Conservation (phyloP, 2,329 filamentous ascomycete species). For the Microascus cirrosus region DNA sequence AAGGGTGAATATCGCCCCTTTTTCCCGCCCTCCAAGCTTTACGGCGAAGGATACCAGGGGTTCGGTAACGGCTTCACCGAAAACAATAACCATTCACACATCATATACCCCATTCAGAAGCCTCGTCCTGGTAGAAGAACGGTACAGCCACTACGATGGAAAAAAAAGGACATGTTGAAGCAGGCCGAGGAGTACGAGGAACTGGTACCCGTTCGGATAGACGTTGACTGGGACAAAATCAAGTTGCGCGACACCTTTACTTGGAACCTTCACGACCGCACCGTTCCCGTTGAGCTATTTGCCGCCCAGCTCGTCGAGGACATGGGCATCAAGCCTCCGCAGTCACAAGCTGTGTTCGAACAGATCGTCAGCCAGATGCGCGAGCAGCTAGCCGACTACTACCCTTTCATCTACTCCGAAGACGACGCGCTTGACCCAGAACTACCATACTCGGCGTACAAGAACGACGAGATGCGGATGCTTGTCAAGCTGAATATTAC, state of each 20-base stretch:
- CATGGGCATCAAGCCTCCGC: slow-evolving; percentile 65
- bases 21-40: slow-evolving; percentile 48
- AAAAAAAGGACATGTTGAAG: slow-evolving; percentile 67
- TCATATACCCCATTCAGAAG: slow-evolving; percentile 73
- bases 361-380: slow-evolving; percentile 59
- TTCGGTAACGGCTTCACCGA: slow-evolving; percentile 84
- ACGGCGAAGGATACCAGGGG: slow-evolving; percentile 70
- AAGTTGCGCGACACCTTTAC: slow-evolving; percentile 96
- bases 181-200: slow-evolving; percentile 90
- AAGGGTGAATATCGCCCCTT: slow-evolving; percentile 41
- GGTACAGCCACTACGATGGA: slow-evolving; percentile 61
- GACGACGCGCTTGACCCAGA: slow-evolving; percentile 86
- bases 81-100: slow-evolving; percentile 49
- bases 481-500: slow-evolving; percentile 95
- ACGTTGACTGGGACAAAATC: slow-evolving; percentile 92
- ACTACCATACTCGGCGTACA: slow-evolving; percentile 85
- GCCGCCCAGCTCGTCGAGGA: slow-evolving; percentile 87
- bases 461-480: slow-evolving; percentile 98
- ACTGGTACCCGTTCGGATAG: slow-evolving; percentile 78
- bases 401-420: slow-evolving; percentile 80
- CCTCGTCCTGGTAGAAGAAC: slow-evolving; percentile 66
- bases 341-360: slow-evolving; percentile 51
- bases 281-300: slow-evolving; percentile 70
- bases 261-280: slow-evolving; percentile 91
- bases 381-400: slow-evolving; percentile 87